Percentiles rank a stretch among this genome's conserved stretches.
These are phyloP conservation scores for Phlyctochytrium arcticum DNA, from an alignment of 192 early-diverging fungal species.

Conservation along the genomic window DNA sequence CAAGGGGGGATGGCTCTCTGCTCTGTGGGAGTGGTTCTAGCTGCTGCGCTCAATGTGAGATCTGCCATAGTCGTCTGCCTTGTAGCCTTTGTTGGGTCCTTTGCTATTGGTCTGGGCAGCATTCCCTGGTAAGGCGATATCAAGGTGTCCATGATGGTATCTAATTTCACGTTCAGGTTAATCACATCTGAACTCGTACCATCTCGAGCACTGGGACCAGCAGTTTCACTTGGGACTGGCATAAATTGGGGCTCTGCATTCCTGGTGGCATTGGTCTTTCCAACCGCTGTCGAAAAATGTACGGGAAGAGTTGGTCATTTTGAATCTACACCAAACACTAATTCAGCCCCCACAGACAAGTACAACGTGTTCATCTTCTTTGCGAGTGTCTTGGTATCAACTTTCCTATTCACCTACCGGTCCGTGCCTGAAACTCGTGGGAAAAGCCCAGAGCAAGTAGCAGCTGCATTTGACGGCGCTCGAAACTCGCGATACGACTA, in stretches of 20 bases:
- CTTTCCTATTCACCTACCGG: conserved; percentile 61
- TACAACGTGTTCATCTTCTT: conserved; percentile 64
- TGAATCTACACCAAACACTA: not conserved
- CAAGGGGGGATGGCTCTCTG: conserved; percentile 58
- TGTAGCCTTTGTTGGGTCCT: conserved; percentile 74
- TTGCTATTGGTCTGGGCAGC: conserved; percentile 76
- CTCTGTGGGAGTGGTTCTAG: conserved; percentile 59
- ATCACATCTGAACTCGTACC: conserved; percentile 74
- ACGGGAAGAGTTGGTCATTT: conserved; percentile 12
- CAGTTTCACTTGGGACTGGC: conserved; percentile 65
- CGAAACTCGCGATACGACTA: too few species aligned
- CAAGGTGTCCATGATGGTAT: not conserved
- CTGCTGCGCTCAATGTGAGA: conserved; percentile 27
- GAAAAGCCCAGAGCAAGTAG: conserved; percentile 65
- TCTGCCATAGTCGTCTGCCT: conserved; percentile 29
- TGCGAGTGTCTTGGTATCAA: conserved; percentile 57
- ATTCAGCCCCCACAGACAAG: conserved; percentile 30
- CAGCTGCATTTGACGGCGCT: too few species aligned
- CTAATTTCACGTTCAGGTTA: conserved; percentile 26
- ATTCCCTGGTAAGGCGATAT: conserved; percentile 68
- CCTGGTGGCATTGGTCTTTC: conserved; percentile 60
- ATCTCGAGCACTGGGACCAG: conserved; percentile 65
- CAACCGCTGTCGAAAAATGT: conserved; percentile 41
- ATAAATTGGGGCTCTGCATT: conserved; percentile 70
- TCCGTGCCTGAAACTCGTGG: conserved; percentile 86